Base-by-base conservation (phyloP, 805 yeast species). In the Millerozyma acaciae region DNA sequence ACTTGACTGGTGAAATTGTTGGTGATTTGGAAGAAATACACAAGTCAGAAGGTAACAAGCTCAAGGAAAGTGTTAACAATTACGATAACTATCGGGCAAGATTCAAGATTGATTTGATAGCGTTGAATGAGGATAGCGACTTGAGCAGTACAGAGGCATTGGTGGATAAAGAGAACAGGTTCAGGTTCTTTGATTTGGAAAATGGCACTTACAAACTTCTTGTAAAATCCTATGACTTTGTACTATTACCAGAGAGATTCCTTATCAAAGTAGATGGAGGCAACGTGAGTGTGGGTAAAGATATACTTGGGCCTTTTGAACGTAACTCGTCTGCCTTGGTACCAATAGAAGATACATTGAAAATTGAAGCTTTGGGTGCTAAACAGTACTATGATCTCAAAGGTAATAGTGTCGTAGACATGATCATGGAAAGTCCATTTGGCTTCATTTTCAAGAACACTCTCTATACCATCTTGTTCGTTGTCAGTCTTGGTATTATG, bases 381-480 rank as follows among this genome's bases (percentile, higher is more conserved):
- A 59, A 62, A 32, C 52, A 56, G 36, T 66, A 55, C 42, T 66
- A 66, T 40, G 66, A 63, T 39, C 37, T 34, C 14, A 42, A 60
- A 4, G 53, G 39, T 34, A 55, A 62, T 10, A 52, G 60, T 10
- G 28, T 66, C 14, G 26, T 38, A 2, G 63, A 54, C 26, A 50
- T 65, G 58, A 24, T 66, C 7, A 40, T 59, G 56, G 51, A 49
- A 36, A 57, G 69, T 44, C 73, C 73, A 4, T 49, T 67, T 23
- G 73, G 73, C 6, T 52, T 57, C 38, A 60, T 67, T 9, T 65
- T 67, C 45, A 51, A 47, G 30, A 67, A 56, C 45, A 49, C 38
- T 19, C 24, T 49, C n/a, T 65, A 60, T 45, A 60, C 70, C 6
- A 43, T 58, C 8, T 37, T 64, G 26, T 65, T 66, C 34, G 33